Evolutionary conservation across 257 asterid species (phyloP), one percentile per base, ranked within the genome.

Genomic region (Penstemon barbatus): DNA sequence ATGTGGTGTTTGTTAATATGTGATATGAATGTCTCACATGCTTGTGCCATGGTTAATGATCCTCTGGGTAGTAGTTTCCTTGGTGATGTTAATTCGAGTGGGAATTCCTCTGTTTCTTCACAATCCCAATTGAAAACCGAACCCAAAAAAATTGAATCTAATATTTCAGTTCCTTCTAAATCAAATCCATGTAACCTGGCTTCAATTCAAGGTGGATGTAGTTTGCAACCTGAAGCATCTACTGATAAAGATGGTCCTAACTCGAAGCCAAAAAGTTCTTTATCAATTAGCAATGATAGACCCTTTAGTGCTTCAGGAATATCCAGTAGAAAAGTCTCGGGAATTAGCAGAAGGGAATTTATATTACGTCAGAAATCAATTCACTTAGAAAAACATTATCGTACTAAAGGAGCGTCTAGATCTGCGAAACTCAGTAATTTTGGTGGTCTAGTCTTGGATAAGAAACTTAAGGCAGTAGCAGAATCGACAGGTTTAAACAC

Each of bases 1-100:
- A 94, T 94, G 98, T 94, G 99, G 99, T 94, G 92, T 76, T 77
- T 94, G 81, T 77, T 94, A 79, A 79, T 91, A 73, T 89, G 98
- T 61, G 99, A 94, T 70, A 89, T 91, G 96, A 91, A 91, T 63
- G 87, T 87, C 15, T 84, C 97, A 4, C 97, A 81, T 69, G 98
- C 96, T 49, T 49, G 54, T 49, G 4, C 3, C 9, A 8, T 46
- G 8, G 51, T 46, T 46, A 46, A 12, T 46, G 51, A 46, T 9
- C 9, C 4, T 6, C 33, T 25, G 33, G 10, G 51, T 12, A 46
- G 51, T 10, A 15, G 11, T 13, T 49, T 49, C 4, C 12, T 46
- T 5, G 7, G 52, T 1, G 8, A 7, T 46, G 9, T 46, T 46
- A 7, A 12, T 3, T 7, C 4, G 52, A 6, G 51, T 46, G 51